Evolutionary conservation across 306 rosid genomes (phyloP).

Genomic region (Spatholobus suberectus): DNA sequence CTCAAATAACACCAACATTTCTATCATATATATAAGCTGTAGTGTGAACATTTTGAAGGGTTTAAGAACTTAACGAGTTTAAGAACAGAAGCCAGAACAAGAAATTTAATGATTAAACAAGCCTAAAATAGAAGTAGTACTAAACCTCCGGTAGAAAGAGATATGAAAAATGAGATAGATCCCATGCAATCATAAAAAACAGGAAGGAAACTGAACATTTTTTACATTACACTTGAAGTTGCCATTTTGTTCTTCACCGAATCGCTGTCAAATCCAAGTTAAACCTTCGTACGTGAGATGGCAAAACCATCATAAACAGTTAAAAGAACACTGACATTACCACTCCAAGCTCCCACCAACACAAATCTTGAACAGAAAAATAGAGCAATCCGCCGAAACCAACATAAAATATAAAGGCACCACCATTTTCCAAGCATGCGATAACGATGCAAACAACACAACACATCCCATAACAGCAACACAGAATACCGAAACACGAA

Average conservation of each 20-base stretch:
- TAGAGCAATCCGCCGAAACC: constrained; percentile 29
- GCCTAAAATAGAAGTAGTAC: constrained; percentile 13
- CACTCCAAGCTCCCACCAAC: constrained; percentile 30
- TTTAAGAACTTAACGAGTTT: constrained; percentile 16
- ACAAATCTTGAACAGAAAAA: constrained; percentile 26
- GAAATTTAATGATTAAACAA: constrained; percentile 25
- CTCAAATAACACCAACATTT: constrained; percentile 22
- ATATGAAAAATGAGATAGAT: constrained; percentile 24
- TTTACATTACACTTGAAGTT: neutral
- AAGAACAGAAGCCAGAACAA: constrained; percentile 33
- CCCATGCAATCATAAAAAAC: constrained; percentile 31
- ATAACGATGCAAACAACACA: constrained; percentile 39
- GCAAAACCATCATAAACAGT: constrained; percentile 31
- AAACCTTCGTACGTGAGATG: neutral
- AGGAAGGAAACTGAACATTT: constrained; percentile 13
- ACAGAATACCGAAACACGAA: constrained; percentile 9
- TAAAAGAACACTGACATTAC: constrained; percentile 10
- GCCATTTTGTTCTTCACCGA: neutral
- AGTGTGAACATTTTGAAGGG: neutral
- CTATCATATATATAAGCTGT: neutral
- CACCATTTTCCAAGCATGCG: constrained; percentile 47
- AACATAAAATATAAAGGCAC: constrained; percentile 52
- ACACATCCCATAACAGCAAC: constrained; percentile 24
- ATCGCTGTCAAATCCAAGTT: constrained; percentile 30
- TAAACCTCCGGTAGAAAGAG: constrained; percentile 6